Evolutionary conservation across 192 early-diverging fungal genomes (phyloP).

Genomic region (Backusella australiensis): DNA sequence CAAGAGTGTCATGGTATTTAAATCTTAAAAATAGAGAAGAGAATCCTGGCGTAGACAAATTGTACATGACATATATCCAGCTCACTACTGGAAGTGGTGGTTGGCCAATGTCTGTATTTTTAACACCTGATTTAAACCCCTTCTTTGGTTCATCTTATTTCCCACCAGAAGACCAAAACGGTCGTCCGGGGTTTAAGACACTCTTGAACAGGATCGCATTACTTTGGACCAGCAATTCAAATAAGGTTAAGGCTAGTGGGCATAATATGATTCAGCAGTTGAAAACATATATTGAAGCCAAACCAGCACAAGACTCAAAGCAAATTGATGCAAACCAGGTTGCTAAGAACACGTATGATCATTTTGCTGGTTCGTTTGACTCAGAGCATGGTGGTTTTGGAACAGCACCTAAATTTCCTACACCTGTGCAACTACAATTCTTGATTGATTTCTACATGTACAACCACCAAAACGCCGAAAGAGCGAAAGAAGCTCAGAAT

Average conservation of each 20-base stretch:
- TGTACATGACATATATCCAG: slow-evolving; percentile 67
- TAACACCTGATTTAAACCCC: slow-evolving; percentile 52
- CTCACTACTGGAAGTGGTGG: slow-evolving; percentile 59
- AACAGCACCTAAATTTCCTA: slow-evolving; percentile 62
- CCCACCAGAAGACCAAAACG: slow-evolving; percentile 38
- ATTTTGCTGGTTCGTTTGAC: slow-evolving; percentile 45
- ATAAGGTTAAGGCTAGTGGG: slow-evolving; percentile 34
- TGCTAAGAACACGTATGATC: slow-evolving; percentile 35
- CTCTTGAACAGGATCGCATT: slow-evolving; percentile 28
- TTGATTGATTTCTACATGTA: slow-evolving; percentile 46
- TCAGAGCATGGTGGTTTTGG: slow-evolving; percentile 53
- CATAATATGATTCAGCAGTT: slow-evolving; percentile 42
- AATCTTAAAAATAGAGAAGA: slow-evolving; percentile 44
- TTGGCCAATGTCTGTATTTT: slow-evolving; percentile 67
- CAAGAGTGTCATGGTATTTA: background rate
- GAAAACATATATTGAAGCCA: slow-evolving; percentile 20
- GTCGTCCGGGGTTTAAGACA: slow-evolving; percentile 39
- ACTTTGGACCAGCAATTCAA: slow-evolving; percentile 41
- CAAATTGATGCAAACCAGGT: slow-evolving; percentile 12
- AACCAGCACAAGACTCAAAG: background rate
- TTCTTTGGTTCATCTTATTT: slow-evolving; percentile 49
- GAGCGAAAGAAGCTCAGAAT: slow-evolving; percentile 16
- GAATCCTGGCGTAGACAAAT: slow-evolving; percentile 59
- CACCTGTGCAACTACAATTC: slow-evolving; percentile 54
- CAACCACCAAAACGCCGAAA: slow-evolving; percentile 6